phyloP scores from a whole-genome alignment of 495 filamentous ascomycete species.

The Trichoderma virens region DNA sequence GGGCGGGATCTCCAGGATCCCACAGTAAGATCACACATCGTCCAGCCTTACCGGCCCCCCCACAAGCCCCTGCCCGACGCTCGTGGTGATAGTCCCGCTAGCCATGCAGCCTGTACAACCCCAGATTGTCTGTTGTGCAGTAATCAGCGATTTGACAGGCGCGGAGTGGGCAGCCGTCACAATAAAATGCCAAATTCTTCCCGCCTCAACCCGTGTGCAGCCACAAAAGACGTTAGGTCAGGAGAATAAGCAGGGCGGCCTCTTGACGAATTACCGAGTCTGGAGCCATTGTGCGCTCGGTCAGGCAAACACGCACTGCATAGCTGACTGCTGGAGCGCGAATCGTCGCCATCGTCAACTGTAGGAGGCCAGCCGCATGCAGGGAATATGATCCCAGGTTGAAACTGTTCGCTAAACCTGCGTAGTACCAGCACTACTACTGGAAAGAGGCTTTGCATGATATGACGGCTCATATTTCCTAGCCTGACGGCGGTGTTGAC shows the following conservation, averaged over 20 bases:
- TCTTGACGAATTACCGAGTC: neutral
- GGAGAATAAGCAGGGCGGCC: neutral
- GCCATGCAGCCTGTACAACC: neutral
- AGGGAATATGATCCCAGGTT: no score
- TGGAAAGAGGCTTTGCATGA: no score
- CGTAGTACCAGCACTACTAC: no score
- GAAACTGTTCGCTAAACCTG: no score
- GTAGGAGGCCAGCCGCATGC: no score
- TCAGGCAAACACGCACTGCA: neutral
- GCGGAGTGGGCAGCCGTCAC: neutral
- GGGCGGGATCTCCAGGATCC: neutral
- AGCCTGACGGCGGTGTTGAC: no score
- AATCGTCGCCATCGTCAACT: neutral
- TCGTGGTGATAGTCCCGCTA: neutral
- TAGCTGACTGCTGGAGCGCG: neutral
- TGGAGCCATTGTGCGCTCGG: neutral
- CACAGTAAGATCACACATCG: neutral
- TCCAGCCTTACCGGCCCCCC: neutral
- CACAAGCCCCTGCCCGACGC: neutral
- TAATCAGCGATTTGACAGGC: neutral
- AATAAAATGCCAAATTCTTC: no score
- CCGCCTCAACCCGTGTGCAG: neutral
- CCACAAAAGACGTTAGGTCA: neutral
- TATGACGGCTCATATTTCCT: no score
- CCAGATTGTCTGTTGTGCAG: neutral